Percentiles rank a stretch among this genome's conserved stretches.
phyloP scores from a whole-genome alignment of 2,329 filamentous ascomycete genomes.

The Coniochaeta sp. region DNA sequence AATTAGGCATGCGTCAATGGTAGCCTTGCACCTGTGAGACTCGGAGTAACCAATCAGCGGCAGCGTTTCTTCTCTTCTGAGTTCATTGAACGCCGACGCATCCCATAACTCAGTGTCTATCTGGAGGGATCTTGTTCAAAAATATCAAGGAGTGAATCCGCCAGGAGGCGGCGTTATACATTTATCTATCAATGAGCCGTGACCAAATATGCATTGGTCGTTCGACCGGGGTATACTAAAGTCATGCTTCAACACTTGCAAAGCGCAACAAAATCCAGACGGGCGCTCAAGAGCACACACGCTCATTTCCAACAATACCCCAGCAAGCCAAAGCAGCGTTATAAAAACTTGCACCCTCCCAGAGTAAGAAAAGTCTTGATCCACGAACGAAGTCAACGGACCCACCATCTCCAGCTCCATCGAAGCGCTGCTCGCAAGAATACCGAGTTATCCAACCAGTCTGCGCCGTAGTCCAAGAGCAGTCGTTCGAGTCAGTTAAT shows the following conservation, averaged over 20 bases:
- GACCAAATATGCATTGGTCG: slow-evolving; percentile 5
- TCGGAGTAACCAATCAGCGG: background rate
- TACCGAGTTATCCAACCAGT: background rate
- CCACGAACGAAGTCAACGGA: background rate
- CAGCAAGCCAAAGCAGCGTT: background rate
- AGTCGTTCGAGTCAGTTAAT: background rate
- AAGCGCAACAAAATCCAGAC: background rate
- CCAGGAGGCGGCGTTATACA: background rate
- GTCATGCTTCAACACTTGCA: slow-evolving; percentile 1
- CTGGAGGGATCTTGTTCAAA: background rate
- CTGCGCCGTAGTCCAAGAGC: background rate
- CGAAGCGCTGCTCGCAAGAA: background rate
- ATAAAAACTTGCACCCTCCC: background rate
- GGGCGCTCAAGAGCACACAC: background rate
- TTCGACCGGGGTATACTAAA: slow-evolving; percentile 5
- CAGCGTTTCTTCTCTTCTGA: background rate
- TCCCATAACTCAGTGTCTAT: too few species aligned
- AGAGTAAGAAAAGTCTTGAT: background rate
- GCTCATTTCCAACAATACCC: background rate
- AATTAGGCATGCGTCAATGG: background rate
- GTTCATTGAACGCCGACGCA: too few species aligned
- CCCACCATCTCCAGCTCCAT: background rate
- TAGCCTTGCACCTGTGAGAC: background rate
- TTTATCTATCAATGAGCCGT: slow-evolving; percentile 5
- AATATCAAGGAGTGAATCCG: background rate